Base-by-base conservation (phyloP, 192 early-diverging fungal genomes). In the Dimargaris verticillata region DNA sequence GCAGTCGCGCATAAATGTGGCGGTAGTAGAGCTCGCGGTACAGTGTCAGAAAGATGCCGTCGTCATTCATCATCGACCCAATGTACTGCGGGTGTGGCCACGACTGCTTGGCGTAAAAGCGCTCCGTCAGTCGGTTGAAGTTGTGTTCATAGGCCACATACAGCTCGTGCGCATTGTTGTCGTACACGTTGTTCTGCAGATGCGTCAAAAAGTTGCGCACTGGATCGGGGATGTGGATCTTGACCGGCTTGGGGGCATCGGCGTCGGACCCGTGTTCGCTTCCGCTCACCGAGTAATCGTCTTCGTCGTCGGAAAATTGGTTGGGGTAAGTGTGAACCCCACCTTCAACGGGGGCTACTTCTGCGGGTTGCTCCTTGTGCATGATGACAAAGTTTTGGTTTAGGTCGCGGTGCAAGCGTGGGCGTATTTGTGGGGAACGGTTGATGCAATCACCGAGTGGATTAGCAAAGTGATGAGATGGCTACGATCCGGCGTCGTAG, bases 21-120 rank as follows among this genome's bases (percentile, higher is more conserved):
- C 94, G 85, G 78, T 90, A 97, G 79, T 93, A 95, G 61, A 97
- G 72, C 73, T 97, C 94, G 62, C 89, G 84, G 78, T 97, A 97
- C 59, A 97, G 77, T 43, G 89, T 92, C 69, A 93, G 72, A 65
- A 97, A 95, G 43, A 94, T 60, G 1, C 73, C 73, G 47, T 75
- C 90, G 71, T 93, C 87, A 54, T 84, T 83, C 11, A 93, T 85
- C 59, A 93, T 70, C 22, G 82, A 77, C 17, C 84, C 83, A 57
- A 94, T 84, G 49, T 78, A 76, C 64, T 89, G 85, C 26, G 88
- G 83, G 62, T 89, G 85, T 25, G 93, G 93, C 93, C 93, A 96
- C 18, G 85, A 65, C 53, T 77, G 68, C 76, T 97, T 95, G 28
- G 78, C 71, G 69, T 86, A 97, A 76, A 82, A 93, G 77, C 91